Evolutionary conservation across 2,329 filamentous ascomycete species (phyloP), one percentile per base, ranked within the genome.

Genomic region (Monosporascus sp.): DNA sequence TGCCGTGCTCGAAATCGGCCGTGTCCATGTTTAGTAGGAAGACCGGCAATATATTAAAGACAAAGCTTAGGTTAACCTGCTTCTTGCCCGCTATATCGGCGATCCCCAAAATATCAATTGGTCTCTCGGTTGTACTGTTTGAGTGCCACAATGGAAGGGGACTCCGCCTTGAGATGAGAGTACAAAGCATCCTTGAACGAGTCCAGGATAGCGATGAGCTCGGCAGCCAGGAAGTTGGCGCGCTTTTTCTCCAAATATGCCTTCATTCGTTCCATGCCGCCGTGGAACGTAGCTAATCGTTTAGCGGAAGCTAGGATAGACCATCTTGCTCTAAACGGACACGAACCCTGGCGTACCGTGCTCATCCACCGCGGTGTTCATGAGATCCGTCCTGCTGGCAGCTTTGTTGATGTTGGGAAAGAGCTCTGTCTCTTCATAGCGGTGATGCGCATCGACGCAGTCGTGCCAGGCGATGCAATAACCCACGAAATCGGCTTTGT

Each of bases 21-120:
- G 61, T 63, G 18, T 64, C 60, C 58, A 63, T 62, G 50, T 63
- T 64, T 15, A 62, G 51, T 8, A 62, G 56, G 48, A 63, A 64
- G 15, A 64, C 53, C 1, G 57, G 62, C 1, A 62, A 28, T 5
- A 37, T 52, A 45, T 63, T 64, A 50, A 63, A 59, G 18, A 64
- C 15, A 14, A 62, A 56, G 14, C 43, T 47, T 7, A 57, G 37
- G 47, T 26, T 60, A 15, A 62, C 50, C 47, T 59, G 57, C 31
- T 62, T 61, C 24, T 54, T 58, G 49, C 43, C 52, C 45, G 60
- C 58, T 38, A 56, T 49, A 7, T 58, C 58, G 2, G 60, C 57
- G 37, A 64, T 60, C 1, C 47, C 47, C 0, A 64, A 50, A 17
- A 63, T 63, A 24, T 60, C 58, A 40, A 63, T 63, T 1, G 60